Percentiles rank a stretch among this genome's conserved stretches.
Evolutionary conservation across 495 filamentous ascomycete species (phyloP).

Genomic region (Penicillium odoratum): DNA sequence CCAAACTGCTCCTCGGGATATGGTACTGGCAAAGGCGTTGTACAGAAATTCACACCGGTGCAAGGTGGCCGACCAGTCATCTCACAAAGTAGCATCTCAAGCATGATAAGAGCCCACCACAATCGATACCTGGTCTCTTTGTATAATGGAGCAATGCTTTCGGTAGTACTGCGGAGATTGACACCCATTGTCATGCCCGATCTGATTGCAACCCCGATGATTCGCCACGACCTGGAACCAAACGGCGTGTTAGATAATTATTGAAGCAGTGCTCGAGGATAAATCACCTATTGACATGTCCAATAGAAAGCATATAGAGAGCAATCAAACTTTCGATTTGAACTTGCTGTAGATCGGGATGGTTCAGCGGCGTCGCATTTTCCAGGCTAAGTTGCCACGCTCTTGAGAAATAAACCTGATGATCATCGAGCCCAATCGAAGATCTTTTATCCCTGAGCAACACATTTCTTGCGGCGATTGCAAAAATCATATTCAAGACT

Average conservation of each 20-base stretch:
- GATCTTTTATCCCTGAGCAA: slow-evolving; percentile 34
- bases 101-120: slow-evolving; percentile 56
- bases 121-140: slow-evolving; percentile 45
- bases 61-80: slow-evolving; percentile 63
- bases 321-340: slow-evolving; percentile 56
- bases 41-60: slow-evolving; percentile 54
- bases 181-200: slow-evolving; percentile 59
- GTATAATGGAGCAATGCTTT: slow-evolving; percentile 43
- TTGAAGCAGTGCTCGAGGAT: not conserved
- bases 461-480: slow-evolving; percentile 56
- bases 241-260: not conserved
- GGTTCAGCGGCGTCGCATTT: slow-evolving; percentile 45
- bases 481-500: slow-evolving; percentile 65
- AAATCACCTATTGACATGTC: slow-evolving; percentile 59
- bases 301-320: slow-evolving; percentile 61
- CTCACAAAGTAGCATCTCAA: slow-evolving; percentile 56
- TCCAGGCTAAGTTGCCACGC: slow-evolving; percentile 57
- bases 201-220: slow-evolving; percentile 58
- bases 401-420: slow-evolving; percentile 56
- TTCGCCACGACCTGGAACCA: slow-evolving; percentile 53
- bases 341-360: slow-evolving; percentile 59
- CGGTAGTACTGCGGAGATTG: slow-evolving; percentile 58
- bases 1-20: slow-evolving; percentile 51
- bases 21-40: slow-evolving; percentile 53
- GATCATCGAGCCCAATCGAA: slow-evolving; percentile 39